These are phyloP conservation scores for Nannochloropsis salina DNA, from an alignment of 108 stramenopile species.

Conservation along the genomic window DNA sequence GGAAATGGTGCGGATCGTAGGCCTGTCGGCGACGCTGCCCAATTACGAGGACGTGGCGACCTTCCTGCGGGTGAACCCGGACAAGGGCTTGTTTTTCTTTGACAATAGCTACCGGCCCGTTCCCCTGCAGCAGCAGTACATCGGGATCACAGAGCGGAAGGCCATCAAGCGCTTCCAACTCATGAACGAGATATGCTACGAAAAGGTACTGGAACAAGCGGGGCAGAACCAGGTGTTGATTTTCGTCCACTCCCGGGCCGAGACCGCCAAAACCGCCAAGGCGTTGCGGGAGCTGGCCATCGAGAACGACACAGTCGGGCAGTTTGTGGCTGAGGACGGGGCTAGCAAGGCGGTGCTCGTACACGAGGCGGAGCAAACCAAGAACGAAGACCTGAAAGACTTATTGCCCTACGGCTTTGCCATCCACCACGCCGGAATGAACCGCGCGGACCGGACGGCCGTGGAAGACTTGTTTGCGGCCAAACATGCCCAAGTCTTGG, in stretches of 20 bases:
- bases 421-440: constrained; percentile 98
- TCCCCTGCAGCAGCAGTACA: constrained; percentile 98
- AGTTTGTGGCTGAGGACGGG: constrained; percentile 79
- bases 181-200: constrained; percentile 99
- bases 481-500: constrained; percentile 88
- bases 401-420: constrained; percentile 92
- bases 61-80: constrained; percentile 91
- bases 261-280: constrained; percentile 93
- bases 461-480: constrained; percentile 97
- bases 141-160: constrained; percentile 96
- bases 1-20: constrained; percentile 88
- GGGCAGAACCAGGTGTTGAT: constrained; percentile 84
- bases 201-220: constrained; percentile 79
- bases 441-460: constrained; percentile 82
- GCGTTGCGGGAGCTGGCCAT: constrained; percentile 88
- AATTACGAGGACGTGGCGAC: constrained; percentile 98
- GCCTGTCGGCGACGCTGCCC: constrained; percentile 96
- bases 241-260: constrained; percentile 96
- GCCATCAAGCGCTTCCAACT: constrained; percentile 92
- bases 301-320: constrained; percentile 73
- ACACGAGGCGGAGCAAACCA: constrained; percentile 53
- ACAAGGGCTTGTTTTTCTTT: constrained; percentile 94
- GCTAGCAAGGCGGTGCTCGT: constrained; percentile 85
- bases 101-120: constrained; percentile 97
- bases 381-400: constrained; percentile 83